phyloP scores from a whole-genome alignment of 2,329 filamentous ascomycete species.

The Beauveria sp. region DNA sequence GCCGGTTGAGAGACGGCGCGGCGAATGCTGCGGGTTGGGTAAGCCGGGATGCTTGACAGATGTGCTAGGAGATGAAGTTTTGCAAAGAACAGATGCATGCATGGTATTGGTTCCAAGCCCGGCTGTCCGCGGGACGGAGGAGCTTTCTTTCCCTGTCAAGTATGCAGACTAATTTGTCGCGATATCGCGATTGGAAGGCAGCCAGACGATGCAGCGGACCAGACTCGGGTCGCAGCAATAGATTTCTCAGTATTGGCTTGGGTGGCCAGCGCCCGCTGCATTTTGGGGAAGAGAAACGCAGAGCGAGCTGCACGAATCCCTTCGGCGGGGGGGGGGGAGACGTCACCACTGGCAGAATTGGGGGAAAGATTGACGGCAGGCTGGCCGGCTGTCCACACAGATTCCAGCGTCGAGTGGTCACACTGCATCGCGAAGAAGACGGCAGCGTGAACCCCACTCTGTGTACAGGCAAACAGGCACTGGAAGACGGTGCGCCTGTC shows the following conservation, averaged over 20 bases:
- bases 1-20: slow-evolving; percentile 1
- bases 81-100: neutral
- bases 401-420: neutral
- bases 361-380: slow-evolving; percentile 2
- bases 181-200: neutral
- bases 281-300: neutral
- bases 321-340: neutral
- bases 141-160: neutral
- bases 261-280: neutral
- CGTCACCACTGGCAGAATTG: neutral
- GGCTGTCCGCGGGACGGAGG: neutral
- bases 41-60: neutral
- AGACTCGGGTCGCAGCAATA: neutral
- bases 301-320: neutral
- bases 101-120: neutral
- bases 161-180: neutral
- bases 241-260: neutral
- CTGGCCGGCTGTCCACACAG: neutral
- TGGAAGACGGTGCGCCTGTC: neutral
- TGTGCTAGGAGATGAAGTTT: neutral
- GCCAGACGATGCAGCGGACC: neutral
- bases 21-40: slow-evolving; percentile 3
- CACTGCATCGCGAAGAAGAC: neutral
- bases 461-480: neutral
- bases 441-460: neutral